Conservation (phyloP, 306 rosid species). For the Cotoneaster glaucophyllus region DNA sequence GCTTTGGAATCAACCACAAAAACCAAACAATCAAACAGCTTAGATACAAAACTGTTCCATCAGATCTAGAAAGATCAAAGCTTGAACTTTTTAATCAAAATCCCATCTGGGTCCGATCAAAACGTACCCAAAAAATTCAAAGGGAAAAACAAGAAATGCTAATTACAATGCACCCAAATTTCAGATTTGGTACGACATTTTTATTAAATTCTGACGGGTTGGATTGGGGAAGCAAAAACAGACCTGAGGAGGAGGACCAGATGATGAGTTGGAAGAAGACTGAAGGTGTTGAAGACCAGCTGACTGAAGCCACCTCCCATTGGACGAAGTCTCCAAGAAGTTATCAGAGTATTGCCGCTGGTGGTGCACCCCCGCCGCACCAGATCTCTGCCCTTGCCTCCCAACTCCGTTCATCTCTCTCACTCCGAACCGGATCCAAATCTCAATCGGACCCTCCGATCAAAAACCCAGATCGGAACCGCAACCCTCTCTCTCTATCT, state of each 20-base stretch:
- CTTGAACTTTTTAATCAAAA: not conserved
- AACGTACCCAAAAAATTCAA: not conserved
- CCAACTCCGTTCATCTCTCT: constrained; percentile 72
- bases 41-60: constrained; percentile 8
- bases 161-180: not conserved
- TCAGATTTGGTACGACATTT: not conserved
- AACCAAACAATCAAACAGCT: constrained; percentile 12
- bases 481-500: not conserved
- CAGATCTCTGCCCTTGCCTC: constrained; percentile 91
- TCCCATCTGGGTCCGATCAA: not conserved
- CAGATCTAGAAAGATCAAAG: constrained; percentile 31
- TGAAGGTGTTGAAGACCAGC: constrained; percentile 93
- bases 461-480: constrained; percentile 11
- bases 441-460: constrained; percentile 4
- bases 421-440: constrained; percentile 4
- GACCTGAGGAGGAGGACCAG: constrained; percentile 60
- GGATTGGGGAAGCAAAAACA: not conserved
- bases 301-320: constrained; percentile 86
- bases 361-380: constrained; percentile 67
- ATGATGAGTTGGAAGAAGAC: constrained; percentile 49
- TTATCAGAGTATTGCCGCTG: constrained; percentile 89
- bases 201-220: not conserved
- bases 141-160: not conserved
- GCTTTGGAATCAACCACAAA: constrained; percentile 34
- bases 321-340: constrained; percentile 49